Evolutionary conservation across 106 monocot species (phyloP).

Genomic region (Phalaenopsis equestris): DNA sequence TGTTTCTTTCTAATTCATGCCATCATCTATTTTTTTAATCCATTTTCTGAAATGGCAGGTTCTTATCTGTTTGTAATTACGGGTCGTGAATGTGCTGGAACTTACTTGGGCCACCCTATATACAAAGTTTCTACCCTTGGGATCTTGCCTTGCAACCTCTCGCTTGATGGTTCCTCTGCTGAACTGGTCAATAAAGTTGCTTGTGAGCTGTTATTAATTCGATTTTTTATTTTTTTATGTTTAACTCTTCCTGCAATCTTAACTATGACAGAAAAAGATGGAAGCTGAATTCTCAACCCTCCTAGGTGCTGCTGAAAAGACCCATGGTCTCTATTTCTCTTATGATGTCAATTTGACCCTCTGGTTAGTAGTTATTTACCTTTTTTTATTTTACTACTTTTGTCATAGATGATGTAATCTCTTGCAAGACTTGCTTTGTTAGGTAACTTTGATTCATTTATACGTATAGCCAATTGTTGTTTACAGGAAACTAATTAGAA

Average conservation of each 20-base stretch:
- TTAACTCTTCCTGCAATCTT: neutral
- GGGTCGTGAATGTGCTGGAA: constrained; percentile 66
- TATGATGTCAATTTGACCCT: constrained; percentile 97
- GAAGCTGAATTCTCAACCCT: constrained; percentile 75
- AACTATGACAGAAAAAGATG: constrained; percentile 69
- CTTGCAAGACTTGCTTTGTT: neutral
- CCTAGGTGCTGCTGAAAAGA: constrained; percentile 65
- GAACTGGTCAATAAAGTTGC: constrained; percentile 33
- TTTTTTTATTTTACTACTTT: neutral
- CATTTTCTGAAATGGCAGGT: constrained; percentile 14
- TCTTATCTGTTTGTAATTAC: constrained; percentile 79
- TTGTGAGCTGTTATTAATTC: neutral
- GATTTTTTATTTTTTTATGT: neutral
- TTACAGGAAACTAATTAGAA: neutral
- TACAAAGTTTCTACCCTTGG: constrained; percentile 60
- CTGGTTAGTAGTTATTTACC: constrained; percentile 33
- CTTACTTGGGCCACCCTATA: constrained; percentile 78
- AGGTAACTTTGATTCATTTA: neutral
- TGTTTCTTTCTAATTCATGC: neutral
- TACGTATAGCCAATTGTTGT: neutral
- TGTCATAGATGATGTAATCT: neutral
- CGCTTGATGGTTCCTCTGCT: constrained; percentile 44
- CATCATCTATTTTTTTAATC: constrained; percentile 1
- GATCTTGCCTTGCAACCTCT: constrained; percentile 74
- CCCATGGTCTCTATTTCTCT: constrained; percentile 88